Base-by-base conservation (phyloP, 768 basidiomycete species). In the Mycena floridula region DNA sequence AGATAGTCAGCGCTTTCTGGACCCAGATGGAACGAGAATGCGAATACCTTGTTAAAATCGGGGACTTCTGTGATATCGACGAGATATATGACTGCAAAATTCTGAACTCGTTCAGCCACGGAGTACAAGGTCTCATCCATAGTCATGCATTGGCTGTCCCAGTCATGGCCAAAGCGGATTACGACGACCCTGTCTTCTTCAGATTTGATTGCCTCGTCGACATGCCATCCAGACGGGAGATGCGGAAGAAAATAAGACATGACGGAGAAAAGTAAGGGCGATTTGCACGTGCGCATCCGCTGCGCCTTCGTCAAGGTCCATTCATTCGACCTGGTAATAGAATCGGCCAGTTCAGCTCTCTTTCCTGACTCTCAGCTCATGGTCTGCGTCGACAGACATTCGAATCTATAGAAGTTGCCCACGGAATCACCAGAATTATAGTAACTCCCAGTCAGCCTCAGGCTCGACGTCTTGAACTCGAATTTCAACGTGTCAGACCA, bases 61-160 rank as follows among this genome's bases (percentile, higher is more conserved):
- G 96, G 95, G 0, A 98, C 95, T 49, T 92, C 83, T 0, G 91
- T 96, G 58, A 96, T 97, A 61, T 99, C 95, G 18, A 83, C 81
- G 11, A 96, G 72, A 59, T 97, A 98, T 52, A 98, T 91, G 55
- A 98, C 92, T 7, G 94, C 93, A 64, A 95, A 97, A 68, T 99
- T 98, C 71, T 97, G 93, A 4, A 98, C 92, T 63, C 91, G 94
- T 67, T 97, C 96, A 1, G 88, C 86, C 35, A 96, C 86, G 1
- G 79, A 73, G 62, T 92, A 88, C 8, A 97, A 79, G 2, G 92
- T 95, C 64, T 98, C 95, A 69, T 98, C 96, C 93, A 98, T 96
- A 15, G 84, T 87, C 96, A 98, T 97, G 68, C 95, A 98, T 52
- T 96, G 85, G 0, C 75, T 67, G 61, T 98, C 90, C 82, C 84